A percentile compares a stretch with the other conserved stretches of the same genome.
These are phyloP conservation scores for Camellia sinensis DNA, from an alignment of 148 eudicot genomes.

Conservation along the genomic window DNA sequence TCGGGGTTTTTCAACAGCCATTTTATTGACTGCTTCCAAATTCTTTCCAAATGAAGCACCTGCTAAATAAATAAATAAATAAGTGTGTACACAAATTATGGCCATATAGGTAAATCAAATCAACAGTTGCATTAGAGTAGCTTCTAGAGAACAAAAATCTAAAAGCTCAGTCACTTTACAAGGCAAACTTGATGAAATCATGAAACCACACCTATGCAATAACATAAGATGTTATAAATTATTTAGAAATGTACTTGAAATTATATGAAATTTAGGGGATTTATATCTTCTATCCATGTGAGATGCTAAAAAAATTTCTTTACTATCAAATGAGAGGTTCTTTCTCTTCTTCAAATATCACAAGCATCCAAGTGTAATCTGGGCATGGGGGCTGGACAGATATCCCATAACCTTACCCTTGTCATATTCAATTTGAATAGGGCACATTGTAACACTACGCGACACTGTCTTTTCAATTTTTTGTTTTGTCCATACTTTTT, in stretches of 20 bases:
- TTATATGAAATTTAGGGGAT: no score
- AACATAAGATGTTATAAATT: no score
- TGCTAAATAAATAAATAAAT: constrained; percentile 4
- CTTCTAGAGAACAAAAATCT: not conserved
- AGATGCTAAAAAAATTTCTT: no score
- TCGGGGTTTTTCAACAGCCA: constrained; percentile 28
- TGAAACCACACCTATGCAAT: no score
- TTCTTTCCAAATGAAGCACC: constrained; percentile 27
- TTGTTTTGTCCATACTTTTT: not conserved
- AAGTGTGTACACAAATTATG: not conserved
- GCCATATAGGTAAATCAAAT: not conserved
- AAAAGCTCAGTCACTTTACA: not conserved
- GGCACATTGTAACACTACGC: not conserved
- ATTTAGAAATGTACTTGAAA: no score
- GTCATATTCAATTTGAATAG: no score
- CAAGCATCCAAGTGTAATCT: no score
- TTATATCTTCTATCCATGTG: no score
- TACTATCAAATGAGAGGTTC: no score
- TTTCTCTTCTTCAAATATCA: no score
- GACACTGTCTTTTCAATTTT: not conserved
- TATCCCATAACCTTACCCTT: no score
- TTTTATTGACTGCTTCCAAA: constrained; percentile 21
- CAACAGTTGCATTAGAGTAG: not conserved
- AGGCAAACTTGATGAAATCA: not conserved
- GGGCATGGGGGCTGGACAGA: no score